Conservation (phyloP, 2,329 filamentous ascomycete species). For the Fusarium sp. region DNA sequence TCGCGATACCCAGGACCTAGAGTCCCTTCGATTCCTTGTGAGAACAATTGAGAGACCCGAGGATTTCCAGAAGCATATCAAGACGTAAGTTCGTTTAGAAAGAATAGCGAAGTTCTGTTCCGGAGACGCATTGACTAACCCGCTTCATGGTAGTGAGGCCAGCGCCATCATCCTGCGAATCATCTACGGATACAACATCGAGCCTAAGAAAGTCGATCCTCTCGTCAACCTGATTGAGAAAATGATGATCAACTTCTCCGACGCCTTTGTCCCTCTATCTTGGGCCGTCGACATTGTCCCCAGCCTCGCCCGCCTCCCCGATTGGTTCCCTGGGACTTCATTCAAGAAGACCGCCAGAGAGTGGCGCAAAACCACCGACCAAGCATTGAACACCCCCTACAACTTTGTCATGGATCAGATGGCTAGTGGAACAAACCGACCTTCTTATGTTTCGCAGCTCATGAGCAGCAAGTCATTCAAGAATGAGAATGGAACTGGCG, state of each 20-base stretch:
- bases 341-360: slow-evolving; percentile 49
- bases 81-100: slow-evolving; percentile 38
- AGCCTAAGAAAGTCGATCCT: slow-evolving; percentile 47
- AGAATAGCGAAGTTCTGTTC: fast-evolving
- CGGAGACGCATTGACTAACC: neutral
- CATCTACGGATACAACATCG: slow-evolving; percentile 51
- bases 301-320: slow-evolving; percentile 47
- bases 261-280: slow-evolving; percentile 46
- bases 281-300: slow-evolving; percentile 54
- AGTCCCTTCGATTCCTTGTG: slow-evolving; percentile 45
- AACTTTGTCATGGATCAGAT: slow-evolving; percentile 49
- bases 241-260: slow-evolving; percentile 48
- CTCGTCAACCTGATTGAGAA: slow-evolving; percentile 48
- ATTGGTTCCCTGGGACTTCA: slow-evolving; percentile 46
- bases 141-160: slow-evolving; percentile 40
- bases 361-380: slow-evolving; percentile 41
- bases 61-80: slow-evolving; percentile 42
- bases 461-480: slow-evolving; percentile 35
- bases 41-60: slow-evolving; percentile 40
- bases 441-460: slow-evolving; percentile 48
- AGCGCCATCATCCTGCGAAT: slow-evolving; percentile 47
- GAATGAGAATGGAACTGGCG: slow-evolving; percentile 2
- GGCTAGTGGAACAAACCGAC: slow-evolving; percentile 16
- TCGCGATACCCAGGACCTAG: slow-evolving; percentile 43
- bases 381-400: slow-evolving; percentile 46